Conservation (phyloP, 2,329 filamentous ascomycete genomes). For the Blumeria graminis region DNA sequence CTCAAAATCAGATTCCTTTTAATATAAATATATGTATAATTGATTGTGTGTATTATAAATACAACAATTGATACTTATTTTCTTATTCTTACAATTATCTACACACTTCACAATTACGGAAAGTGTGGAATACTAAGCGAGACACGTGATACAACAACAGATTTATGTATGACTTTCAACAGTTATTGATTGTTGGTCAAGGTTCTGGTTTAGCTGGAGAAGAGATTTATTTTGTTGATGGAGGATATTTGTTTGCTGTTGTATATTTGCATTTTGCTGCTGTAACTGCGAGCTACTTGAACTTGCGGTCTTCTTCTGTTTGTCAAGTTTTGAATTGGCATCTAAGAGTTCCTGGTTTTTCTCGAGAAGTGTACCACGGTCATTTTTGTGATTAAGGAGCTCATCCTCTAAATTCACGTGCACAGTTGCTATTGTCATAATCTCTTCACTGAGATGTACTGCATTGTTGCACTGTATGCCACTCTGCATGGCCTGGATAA, state of each 20-base stretch:
- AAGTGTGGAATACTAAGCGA: too few species aligned
- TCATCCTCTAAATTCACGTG: background rate
- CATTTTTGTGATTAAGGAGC: background rate
- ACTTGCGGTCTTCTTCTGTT: background rate
- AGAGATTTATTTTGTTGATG: background rate
- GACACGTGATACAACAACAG: too few species aligned
- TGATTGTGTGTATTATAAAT: too few species aligned
- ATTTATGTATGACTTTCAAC: too few species aligned
- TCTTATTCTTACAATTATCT: too few species aligned
- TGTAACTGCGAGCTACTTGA: background rate
- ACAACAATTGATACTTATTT: too few species aligned
- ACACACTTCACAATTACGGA: too few species aligned
- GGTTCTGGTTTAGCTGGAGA: conserved; percentile 1
- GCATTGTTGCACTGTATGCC: background rate
- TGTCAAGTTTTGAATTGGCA: background rate
- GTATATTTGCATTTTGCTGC: background rate
- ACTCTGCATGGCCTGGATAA: background rate
- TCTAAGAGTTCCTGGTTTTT: conserved; percentile 1
- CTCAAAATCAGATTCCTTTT: too few species aligned
- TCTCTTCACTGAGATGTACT: background rate
- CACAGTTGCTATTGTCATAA: background rate
- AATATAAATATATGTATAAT: too few species aligned
- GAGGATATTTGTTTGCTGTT: background rate
- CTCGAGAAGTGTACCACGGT: background rate
- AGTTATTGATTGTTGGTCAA: background rate